Evolutionary conservation across 768 basidiomycete species (phyloP).

Genomic region (Amanita inopinata): DNA sequence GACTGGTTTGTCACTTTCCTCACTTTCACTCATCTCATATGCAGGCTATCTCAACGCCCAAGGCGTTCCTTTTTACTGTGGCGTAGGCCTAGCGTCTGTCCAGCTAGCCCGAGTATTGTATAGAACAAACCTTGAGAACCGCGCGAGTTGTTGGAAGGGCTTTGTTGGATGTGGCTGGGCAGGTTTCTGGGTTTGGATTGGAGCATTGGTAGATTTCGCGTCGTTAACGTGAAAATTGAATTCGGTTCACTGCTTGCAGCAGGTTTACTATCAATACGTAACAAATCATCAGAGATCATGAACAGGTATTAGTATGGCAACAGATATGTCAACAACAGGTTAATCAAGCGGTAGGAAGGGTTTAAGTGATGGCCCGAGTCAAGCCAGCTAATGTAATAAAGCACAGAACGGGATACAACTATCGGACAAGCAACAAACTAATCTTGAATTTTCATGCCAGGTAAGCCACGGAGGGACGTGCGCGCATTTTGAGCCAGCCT

Average conservation of each 20-base stretch:
- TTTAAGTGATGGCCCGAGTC: too few species aligned
- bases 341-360: too few species aligned
- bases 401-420: too few species aligned
- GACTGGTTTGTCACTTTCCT: constrained; percentile 57
- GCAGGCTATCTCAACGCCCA: constrained; percentile 78
- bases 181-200: constrained; percentile 84
- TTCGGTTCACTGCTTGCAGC: too few species aligned
- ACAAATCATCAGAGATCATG: too few species aligned
- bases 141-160: constrained; percentile 81
- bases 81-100: constrained; percentile 57
- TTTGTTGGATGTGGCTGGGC: constrained; percentile 85
- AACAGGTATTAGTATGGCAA: too few species aligned
- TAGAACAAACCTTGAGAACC: constrained; percentile 63
- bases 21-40: constrained; percentile 63
- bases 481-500: constrained; percentile 58
- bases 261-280: neutral
- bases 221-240: constrained; percentile 7
- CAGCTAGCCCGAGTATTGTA: constrained; percentile 75
- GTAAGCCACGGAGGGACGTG: constrained; percentile 16
- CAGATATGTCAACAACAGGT: too few species aligned
- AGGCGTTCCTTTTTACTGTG: constrained; percentile 70
- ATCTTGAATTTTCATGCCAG: neutral
- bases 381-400: too few species aligned
- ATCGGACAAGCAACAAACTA: neutral
- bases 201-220: constrained; percentile 62